Evolutionary conservation across 129 eudicot genomes (phyloP), one percentile per base, ranked within the genome.

Genomic region (Lactuca sativa): DNA sequence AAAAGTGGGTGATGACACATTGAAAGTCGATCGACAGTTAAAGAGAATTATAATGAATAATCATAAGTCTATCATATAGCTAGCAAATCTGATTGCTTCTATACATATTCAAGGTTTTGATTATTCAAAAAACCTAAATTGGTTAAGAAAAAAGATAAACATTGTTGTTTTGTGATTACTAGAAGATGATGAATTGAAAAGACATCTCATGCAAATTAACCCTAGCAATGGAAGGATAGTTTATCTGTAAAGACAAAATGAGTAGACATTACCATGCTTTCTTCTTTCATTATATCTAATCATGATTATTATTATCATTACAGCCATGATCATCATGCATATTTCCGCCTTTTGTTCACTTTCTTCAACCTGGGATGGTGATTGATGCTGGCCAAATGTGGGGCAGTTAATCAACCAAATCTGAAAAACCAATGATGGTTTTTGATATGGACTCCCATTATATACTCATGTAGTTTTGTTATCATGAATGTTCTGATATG

Each of bases 201-300:
- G 70, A 76, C 62, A 61, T 69, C 70, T 62, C 71, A 76, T 76
- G 75, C 71, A 76, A 76, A 25, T 25, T 25, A 25, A 68, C 68
- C 47, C 69, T 76, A 69, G 64, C 51, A 53, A 61, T 53, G 17
- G 65, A 69, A 69, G 76, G 76, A 62, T 15, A 25, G 63, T 76
- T 51, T 36, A 58, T 76, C 40, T 69, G 52, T 3, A 77, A 69
- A 75, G 81, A 77, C 81, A 70, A 62, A 62, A 77, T 77, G 81
- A 77, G 81, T 77, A 62, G 66, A 62, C 44, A 69, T 69, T 62
- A 59, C 53, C 81, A 77, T 77, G 81, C 81, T 77, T 77, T 77
- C 76, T 77, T 77, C 81, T 69, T 77, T 69, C 71, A 77, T 69
- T 54, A 76, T 62, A 44, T 62, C 64, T 69, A 76, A 76, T 76